These are phyloP conservation scores for Saraca asoca DNA, from an alignment of 331 rosid species.

Conservation along the genomic window DNA sequence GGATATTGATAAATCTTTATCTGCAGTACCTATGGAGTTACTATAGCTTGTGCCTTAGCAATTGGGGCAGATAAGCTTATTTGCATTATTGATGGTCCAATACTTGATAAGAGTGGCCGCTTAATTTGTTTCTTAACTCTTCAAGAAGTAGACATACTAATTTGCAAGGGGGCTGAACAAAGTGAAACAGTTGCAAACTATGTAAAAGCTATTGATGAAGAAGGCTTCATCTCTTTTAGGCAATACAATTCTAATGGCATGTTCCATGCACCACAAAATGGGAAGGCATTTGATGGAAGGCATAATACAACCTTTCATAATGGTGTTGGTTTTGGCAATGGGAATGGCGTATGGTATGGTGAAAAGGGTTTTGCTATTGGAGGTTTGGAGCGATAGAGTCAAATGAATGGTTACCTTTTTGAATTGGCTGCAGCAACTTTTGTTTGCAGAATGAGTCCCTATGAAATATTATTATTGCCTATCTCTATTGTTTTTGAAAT, in stretches of 20 bases:
- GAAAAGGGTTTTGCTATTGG: slow-evolving; percentile 96
- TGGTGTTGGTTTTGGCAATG: slow-evolving; percentile 86
- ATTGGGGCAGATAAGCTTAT: slow-evolving; percentile 91
- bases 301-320: slow-evolving; percentile 64
- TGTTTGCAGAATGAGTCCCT: slow-evolving; percentile 76
- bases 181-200: slow-evolving; percentile 91
- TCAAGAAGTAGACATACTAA: slow-evolving; percentile 86
- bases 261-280: slow-evolving; percentile 49
- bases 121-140: slow-evolving; percentile 80
- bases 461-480: too few relatives aligned
- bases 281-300: slow-evolving; percentile 44
- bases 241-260: slow-evolving; percentile 41
- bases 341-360: slow-evolving; percentile 72
- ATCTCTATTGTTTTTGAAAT: background rate
- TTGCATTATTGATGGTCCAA: slow-evolving; percentile 91
- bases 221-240: slow-evolving; percentile 45
- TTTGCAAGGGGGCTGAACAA: slow-evolving; percentile 84
- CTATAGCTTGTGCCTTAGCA: slow-evolving; percentile 94
- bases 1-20: slow-evolving; percentile 33
- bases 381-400: slow-evolving; percentile 83
- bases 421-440: slow-evolving; percentile 99
- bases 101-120: slow-evolving; percentile 79
- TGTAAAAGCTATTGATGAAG: slow-evolving; percentile 81
- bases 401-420: slow-evolving; percentile 81
- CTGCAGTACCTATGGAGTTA: slow-evolving; percentile 93